A percentile compares a stretch with the other conserved stretches of the same genome.
Evolutionary conservation across 1,139 yeast species (phyloP).

Genomic region (Nematodospora anomalae): DNA sequence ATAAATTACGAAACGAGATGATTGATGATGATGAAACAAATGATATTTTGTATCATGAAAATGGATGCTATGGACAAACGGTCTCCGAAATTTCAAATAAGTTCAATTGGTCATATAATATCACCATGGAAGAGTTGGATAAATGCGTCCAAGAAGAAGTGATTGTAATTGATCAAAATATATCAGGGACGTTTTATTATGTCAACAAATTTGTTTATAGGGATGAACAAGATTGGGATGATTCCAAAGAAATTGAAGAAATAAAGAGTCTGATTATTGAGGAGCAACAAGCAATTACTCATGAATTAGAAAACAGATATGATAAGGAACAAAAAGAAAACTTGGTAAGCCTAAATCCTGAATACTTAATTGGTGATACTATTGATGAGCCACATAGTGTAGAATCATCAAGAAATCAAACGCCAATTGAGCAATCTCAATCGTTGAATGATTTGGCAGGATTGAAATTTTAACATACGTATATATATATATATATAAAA

Average conservation of each 20-base stretch:
- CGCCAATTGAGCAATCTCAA: conserved; percentile 5
- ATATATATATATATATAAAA: too few species aligned
- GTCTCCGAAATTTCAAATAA: conserved; percentile 38
- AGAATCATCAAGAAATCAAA: conserved; percentile 2
- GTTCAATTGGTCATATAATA: conserved; percentile 64
- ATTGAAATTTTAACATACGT: conserved; percentile 11
- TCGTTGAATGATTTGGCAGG: conserved; percentile 15
- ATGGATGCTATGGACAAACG: conserved; percentile 32
- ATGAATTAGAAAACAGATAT: conserved; percentile 16
- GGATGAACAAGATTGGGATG: conserved; percentile 15
- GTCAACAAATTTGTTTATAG: conserved; percentile 27
- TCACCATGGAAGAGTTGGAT: conserved; percentile 68
- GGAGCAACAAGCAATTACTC: conserved; percentile 23
- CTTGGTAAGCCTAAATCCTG: conserved; percentile 21
- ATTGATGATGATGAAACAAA: conserved; percentile 20
- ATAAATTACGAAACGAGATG: conserved; percentile 25
- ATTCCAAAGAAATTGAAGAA: conserved; percentile 12
- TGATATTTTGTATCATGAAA: conserved; percentile 20
- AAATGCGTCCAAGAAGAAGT: conserved; percentile 57
- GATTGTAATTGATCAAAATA: conserved; percentile 65
- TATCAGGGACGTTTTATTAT: conserved; percentile 55
- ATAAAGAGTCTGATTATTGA: conserved; percentile 19
- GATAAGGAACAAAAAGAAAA: conserved; percentile 16
- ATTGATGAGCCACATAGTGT: background rate
- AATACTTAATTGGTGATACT: conserved; percentile 21